Base-by-base conservation (phyloP, 352 stramenopile species). In the Globisporangium recalcitrans region DNA sequence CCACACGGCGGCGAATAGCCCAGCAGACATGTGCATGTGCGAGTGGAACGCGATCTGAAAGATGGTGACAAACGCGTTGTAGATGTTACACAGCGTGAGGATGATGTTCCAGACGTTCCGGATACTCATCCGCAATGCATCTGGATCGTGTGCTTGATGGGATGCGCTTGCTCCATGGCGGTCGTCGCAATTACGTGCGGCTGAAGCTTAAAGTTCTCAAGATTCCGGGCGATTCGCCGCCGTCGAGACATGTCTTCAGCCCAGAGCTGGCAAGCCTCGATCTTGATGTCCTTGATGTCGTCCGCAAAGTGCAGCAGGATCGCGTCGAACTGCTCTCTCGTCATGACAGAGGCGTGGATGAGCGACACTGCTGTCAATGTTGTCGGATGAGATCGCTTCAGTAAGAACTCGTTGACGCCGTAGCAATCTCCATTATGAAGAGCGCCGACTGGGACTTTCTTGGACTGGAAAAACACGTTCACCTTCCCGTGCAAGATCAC, bases 1-100 rank as follows among this genome's bases (percentile, higher is more conserved):
- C 63, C 68, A 67, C 21, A 90, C 56, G 0, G 53, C 57, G 0
- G 42, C 63, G 44, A 74, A 77, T 1, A 55, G 34, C 0, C 31
- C 54, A 6, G 22, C 44, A 0, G 73, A 73, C 38, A 72, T 70
- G 29, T 84, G 65, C 29, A 88, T 48, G 27, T 86, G 70, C 0
- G 71, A 68, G 51, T 90, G 69, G 31, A 92, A 92, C 21, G 75
- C 74, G 52, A 92, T 82, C 0, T 81, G 81, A 42, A 92, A 87
- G 24, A 93, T 75, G 47, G 89, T 63, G 16, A 74, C 73, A 10
- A 86, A 73, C 4, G 82, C 68, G 40, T 87, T 92, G 64, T 88
- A 93, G 0, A 89, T 68, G 59, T 87, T 92, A 58, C 71, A 82
- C 9, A 72, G 59, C 13, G 73, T 88, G 26, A 92, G 51, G 0